Percentiles rank a stretch among this genome's conserved stretches.
Evolutionary conservation across 192 early-diverging fungal species (phyloP).

Genomic region (Coemansia aciculifera): DNA sequence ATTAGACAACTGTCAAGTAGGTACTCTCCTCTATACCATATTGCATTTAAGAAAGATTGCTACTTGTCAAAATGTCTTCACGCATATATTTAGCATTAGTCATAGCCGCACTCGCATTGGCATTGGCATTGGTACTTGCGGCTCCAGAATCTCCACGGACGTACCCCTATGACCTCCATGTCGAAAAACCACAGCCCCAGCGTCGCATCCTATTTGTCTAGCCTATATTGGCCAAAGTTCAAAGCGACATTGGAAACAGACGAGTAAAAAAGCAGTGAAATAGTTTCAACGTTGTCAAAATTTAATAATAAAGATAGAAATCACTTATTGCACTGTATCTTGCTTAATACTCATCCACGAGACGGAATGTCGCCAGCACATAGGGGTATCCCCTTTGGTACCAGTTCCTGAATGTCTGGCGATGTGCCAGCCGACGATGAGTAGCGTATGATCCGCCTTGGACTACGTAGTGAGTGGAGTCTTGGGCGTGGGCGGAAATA

Average conservation of each 20-base stretch:
- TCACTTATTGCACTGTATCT: background rate
- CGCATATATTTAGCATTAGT: background rate
- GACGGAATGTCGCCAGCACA: constrained; percentile 77
- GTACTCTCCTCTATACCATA: background rate
- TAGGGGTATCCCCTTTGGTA: constrained; percentile 85
- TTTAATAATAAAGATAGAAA: background rate
- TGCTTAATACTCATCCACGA: constrained; percentile 10
- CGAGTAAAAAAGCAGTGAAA: too few species aligned
- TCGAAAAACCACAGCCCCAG: constrained; percentile 31
- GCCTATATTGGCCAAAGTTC: background rate
- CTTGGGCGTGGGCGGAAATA: background rate
- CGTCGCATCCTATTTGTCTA: constrained; percentile 20
- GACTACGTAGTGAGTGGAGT: constrained; percentile 73
- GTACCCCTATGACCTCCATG: constrained; percentile 33
- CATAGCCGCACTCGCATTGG: background rate
- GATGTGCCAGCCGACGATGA: constrained; percentile 67
- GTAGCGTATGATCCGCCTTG: constrained; percentile 89
- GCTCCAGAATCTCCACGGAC: constrained; percentile 16
- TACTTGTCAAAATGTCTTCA: background rate
- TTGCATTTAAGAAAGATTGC: background rate
- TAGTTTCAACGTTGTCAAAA: background rate
- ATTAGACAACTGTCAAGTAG: background rate
- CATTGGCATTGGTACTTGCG: background rate
- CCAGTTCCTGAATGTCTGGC: constrained; percentile 86
- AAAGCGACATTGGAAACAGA: background rate